Evolutionary conservation across 1,284 basidiomycete species (phyloP).

Genomic region (Anthracocystis setariae): DNA sequence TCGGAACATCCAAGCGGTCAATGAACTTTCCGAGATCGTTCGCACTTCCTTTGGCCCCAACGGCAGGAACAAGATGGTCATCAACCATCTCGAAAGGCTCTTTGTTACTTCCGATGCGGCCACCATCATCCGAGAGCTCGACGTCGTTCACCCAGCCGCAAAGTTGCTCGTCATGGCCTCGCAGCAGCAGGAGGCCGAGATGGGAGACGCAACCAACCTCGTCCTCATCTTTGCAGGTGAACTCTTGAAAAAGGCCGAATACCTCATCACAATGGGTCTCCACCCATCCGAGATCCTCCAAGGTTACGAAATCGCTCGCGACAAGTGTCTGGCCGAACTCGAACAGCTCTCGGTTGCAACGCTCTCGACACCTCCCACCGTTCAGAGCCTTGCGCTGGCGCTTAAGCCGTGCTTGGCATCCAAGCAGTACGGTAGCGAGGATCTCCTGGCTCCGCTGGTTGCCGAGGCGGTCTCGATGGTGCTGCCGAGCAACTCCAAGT

Average conservation of each 20-base stretch:
- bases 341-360: slow-evolving; percentile 72
- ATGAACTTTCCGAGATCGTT: slow-evolving; percentile 92
- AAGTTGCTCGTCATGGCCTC: slow-evolving; percentile 97
- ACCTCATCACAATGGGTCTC: slow-evolving; percentile 92
- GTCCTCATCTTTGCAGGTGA: slow-evolving; percentile 96
- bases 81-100: slow-evolving; percentile 83
- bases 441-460: slow-evolving; percentile 82
- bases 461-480: slow-evolving; percentile 81
- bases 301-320: slow-evolving; percentile 93
- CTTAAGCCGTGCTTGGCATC: slow-evolving; percentile 92
- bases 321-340: slow-evolving; percentile 85
- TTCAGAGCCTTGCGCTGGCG: slow-evolving; percentile 79
- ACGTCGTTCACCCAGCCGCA: slow-evolving; percentile 97
- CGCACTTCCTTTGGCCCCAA: slow-evolving; percentile 96
- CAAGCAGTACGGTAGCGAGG: slow-evolving; percentile 96
- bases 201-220: slow-evolving; percentile 96
- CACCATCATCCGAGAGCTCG: slow-evolving; percentile 97
- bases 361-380: slow-evolving; percentile 82
- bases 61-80: slow-evolving; percentile 71
- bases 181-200: slow-evolving; percentile 94
- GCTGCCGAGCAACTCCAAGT: slow-evolving; percentile 69
- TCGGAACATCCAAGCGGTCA: slow-evolving; percentile 93
- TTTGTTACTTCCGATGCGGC: slow-evolving; percentile 99
- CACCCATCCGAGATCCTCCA: slow-evolving; percentile 89
- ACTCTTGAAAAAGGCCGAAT: slow-evolving; percentile 91